Base-by-base conservation (phyloP, 768 basidiomycete genomes). In the Pulveroboletus frians region DNA sequence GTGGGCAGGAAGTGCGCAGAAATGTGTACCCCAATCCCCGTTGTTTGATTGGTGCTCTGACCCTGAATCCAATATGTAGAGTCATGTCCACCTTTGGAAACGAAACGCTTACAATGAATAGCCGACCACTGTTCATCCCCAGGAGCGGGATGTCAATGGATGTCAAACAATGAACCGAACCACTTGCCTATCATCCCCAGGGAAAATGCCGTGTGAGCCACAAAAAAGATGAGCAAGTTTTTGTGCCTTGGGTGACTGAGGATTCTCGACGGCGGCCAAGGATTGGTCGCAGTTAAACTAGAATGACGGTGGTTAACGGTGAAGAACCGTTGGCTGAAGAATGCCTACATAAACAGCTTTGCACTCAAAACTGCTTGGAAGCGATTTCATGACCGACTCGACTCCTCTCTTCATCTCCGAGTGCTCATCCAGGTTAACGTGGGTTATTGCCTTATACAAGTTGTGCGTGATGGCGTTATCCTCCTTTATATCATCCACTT, bases 1-100 rank as follows among this genome's bases (percentile, higher is more conserved):
- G 95, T 97, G 7, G 92, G 90, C 44, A 97, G 92, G 64, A 96
- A 96, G 5, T 92, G 76, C 8, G 87, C 83, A 3, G 91, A 75
- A 49, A 87, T 68, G 46, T 84, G 80, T 0, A 76, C 71, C 2
- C 73, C 42, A 13, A 81, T 69, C n/a, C 94, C 94, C 0, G 94
- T 95, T 3, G 91, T 94, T 67, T 98, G 94, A 5, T 76, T 83
- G 3, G 92, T 95, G 14, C 90, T 81, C 67, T 94, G 92, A 14
- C 91, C 91, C 87, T 89, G 26, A 8, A 39, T 18, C 45, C 7
- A 9, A 26, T 10, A 20, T 49, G 34, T 41, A 32, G 4, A 29
- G 17, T 4, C 6, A 3, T 2, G 11, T 34, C 13, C 29, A 35
- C 10, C 13, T 9, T 37, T 9, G n/a, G 5, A 6, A 40, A 35